Conservation (phyloP, 1,139 yeast genomes). For the Hyphopichia wangnamkhiaoensis region DNA sequence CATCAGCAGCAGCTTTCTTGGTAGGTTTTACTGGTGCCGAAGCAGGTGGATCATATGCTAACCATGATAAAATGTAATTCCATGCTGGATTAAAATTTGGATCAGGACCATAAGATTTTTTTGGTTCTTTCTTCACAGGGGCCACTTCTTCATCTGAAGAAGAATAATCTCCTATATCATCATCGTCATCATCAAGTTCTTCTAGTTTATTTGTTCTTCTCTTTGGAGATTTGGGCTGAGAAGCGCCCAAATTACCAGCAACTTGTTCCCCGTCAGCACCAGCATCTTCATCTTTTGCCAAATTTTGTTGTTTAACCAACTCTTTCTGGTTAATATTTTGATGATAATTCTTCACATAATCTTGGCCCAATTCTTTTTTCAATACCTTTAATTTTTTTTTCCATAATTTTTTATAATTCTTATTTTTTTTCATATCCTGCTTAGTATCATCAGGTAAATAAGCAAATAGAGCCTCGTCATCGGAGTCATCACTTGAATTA, state of each 20-base stretch:
- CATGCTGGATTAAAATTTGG: conserved; percentile 38
- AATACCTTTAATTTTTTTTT: conserved; percentile 26
- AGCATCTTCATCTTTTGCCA: conserved; percentile 9
- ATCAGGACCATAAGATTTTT: conserved; percentile 19
- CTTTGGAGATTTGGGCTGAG: background rate
- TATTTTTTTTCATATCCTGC: conserved; percentile 23
- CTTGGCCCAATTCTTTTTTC: conserved; percentile 34
- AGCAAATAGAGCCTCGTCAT: conserved; percentile 7
- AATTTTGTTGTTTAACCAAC: conserved; percentile 15
- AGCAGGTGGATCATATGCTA: conserved; percentile 24
- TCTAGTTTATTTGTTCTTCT: conserved; percentile 1
- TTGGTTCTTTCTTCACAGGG: background rate
- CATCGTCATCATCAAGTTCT: conserved; percentile 7
- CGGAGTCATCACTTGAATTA: conserved; percentile 7
- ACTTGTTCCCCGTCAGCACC: background rate
- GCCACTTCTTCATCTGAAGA: conserved; percentile 9
- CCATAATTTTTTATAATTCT: conserved; percentile 26
- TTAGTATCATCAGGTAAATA: conserved; percentile 8
- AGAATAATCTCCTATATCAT: conserved; percentile 1
- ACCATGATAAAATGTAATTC: conserved; percentile 41
- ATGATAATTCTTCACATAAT: conserved; percentile 23
- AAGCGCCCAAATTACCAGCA: background rate
- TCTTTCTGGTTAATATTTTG: conserved; percentile 15
- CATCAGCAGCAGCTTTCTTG: background rate
- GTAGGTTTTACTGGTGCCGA: background rate